Evolutionary conservation across 2,329 filamentous ascomycete species (phyloP), one percentile per base, ranked within the genome.

Genomic region (Fragosphaeria purpurea): DNA sequence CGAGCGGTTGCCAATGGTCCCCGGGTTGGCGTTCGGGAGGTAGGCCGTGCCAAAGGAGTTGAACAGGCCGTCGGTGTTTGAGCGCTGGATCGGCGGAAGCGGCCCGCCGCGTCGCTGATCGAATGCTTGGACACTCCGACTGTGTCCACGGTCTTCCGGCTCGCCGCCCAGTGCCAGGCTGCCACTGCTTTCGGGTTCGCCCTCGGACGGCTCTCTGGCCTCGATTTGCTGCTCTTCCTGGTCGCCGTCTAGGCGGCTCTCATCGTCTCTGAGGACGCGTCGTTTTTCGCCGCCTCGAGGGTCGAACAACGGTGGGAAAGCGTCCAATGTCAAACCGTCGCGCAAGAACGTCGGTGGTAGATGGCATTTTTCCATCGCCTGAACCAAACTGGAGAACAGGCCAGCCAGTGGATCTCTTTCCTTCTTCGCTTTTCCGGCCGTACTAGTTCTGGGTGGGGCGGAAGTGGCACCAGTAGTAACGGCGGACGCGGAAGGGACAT

Each of bases 161-260:
- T 97, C 91, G 42, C 91, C 91, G 51, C 91, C 91, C 13, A 97
- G 75, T 52, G 94, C 90, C 52, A 93, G 74, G 63, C 91, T 97
- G 11, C 81, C 80, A 44, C 86, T 87, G 57, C 86, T 86, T 65
- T 93, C 89, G 1, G 82, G 80, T 51, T 85, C 84, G 51, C 87
- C 88, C 56, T 95, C 89, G 0, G 75, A 75, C 4, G 68, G 63
- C 44, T 75, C 74, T 5, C 63, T 62, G 3, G 62, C 62, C 31
- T 76, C 75, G 2, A 63, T 57, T 6, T 44, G 38, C 31, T 67
- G 67, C 34, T 77, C 72, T 52, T 78, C 74, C 22, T 71, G 70
- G 34, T 78, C 73, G 6, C 64, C 66, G 13, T 63, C 66, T 10
- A 74, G 58, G 30, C 73, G 72, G 5, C 69, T 70, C 48, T 87